A percentile compares a stretch with the other conserved stretches of the same genome.
phyloP scores from a whole-genome alignment of 495 filamentous ascomycete species.

The Penicillium steckii region DNA sequence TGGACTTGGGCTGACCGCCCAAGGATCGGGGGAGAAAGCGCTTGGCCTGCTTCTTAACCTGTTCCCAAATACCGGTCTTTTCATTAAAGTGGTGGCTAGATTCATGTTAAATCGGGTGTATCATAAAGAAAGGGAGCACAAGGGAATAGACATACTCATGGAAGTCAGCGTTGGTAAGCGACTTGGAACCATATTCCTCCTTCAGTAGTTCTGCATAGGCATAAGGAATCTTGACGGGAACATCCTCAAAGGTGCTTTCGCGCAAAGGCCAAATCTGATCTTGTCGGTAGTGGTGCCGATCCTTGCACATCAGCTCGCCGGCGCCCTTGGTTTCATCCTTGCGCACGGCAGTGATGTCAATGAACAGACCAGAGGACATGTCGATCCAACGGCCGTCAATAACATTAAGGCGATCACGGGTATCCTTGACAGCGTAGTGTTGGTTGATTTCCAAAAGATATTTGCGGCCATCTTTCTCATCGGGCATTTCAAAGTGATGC shows the following conservation, averaged over 20 bases:
- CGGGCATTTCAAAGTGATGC: slow-evolving; percentile 49
- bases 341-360: slow-evolving; percentile 61
- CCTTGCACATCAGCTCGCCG: slow-evolving; percentile 55
- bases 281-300: slow-evolving; percentile 55
- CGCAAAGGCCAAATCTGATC: slow-evolving; percentile 77
- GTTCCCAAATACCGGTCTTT: slow-evolving; percentile 34
- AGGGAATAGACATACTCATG: slow-evolving; percentile 50
- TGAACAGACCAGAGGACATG: slow-evolving; percentile 58
- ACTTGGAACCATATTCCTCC: slow-evolving; percentile 70
- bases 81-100: slow-evolving; percentile 38
- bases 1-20: slow-evolving; percentile 8
- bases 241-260: slow-evolving; percentile 74
- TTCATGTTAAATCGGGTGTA: neutral
- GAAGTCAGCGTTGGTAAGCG: slow-evolving; percentile 63
- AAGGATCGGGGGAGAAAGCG: slow-evolving; percentile 16
- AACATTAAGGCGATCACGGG: slow-evolving; percentile 49
- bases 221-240: slow-evolving; percentile 72
- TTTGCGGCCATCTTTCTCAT: slow-evolving; percentile 39
- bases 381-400: slow-evolving; percentile 66
- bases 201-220: slow-evolving; percentile 68
- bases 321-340: slow-evolving; percentile 37
- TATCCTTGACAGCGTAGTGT: slow-evolving; percentile 48
- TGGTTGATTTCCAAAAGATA: slow-evolving; percentile 63
- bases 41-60: slow-evolving; percentile 7
- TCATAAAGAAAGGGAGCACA: neutral